Base-by-base conservation (phyloP, 1,284 basidiomycete genomes). In the Tylopilus sp. region DNA sequence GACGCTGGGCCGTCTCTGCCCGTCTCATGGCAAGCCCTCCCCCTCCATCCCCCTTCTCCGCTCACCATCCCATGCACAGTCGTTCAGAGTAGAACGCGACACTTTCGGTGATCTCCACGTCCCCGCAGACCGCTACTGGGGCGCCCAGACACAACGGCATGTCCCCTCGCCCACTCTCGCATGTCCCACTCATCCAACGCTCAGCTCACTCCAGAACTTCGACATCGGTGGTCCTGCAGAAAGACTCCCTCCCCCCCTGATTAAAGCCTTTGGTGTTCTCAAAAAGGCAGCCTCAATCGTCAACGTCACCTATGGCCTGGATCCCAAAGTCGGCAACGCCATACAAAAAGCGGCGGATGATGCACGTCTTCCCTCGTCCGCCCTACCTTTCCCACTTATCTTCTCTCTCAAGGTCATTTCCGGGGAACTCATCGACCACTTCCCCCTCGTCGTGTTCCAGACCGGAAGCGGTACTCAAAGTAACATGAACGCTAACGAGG, bases 401-500 rank as follows among this genome's bases (percentile, higher is more conserved):
- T 31, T 34, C 10, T 30, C 42, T 10, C 44, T 3, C 36, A 92
- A n/a, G 86, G 96, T 99, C 63, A 98, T 99, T 68, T 89, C 89
- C 45, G 96, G 96, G 53, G 92, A 95, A 71, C 82, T 99, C 53
- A 79, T 86, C 34, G 92, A 93, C 57, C 90, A 99, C 72, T 99
- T 99, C 77, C 97, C 97, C 23, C 77, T 99, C 33, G 97, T 99
- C 49, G 96, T 99, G 42, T 99, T 97, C 82, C 97, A 99, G 74
- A 99, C 97, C 41, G 97, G 97, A 51, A 97, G 92, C 51, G 97
- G 97, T 44, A 99, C 97, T 3, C 97, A 99, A 73, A 96, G 92
- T 69, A 99, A 99, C 78, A 99, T 99, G 97, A 99, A 99, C 72
- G 91, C 84, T 54, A 99, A 99, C 71, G 97, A 99, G 82, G 89